Conservation (phyloP, 2,329 filamentous ascomycete species). For the Alternaria sp. region DNA sequence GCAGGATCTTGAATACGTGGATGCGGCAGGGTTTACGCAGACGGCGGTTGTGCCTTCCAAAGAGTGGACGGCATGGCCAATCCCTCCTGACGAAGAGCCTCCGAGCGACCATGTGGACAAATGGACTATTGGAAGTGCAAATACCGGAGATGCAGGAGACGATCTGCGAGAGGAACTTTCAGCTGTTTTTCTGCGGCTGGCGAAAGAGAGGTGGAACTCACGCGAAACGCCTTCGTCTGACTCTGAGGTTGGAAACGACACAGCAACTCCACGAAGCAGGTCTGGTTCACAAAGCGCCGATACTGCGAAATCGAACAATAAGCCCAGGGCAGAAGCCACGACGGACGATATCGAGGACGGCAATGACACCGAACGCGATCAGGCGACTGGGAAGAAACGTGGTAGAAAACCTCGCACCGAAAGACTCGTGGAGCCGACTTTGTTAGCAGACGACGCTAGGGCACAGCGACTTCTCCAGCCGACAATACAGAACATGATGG, state of each 20-base stretch:
- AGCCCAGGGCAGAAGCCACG: constrained; percentile 4
- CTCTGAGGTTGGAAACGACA: constrained; percentile 7
- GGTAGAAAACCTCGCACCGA: constrained; percentile 17
- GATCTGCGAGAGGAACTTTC: constrained; percentile 74
- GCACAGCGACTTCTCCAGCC: constrained; percentile 71
- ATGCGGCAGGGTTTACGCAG: constrained; percentile 35
- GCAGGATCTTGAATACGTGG: constrained; percentile 35
- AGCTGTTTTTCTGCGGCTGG: constrained; percentile 68
- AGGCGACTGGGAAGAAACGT: constrained; percentile 7
- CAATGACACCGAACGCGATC: not conserved
- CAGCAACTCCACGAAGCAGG: constrained; percentile 3
- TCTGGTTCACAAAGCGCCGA: constrained; percentile 21
- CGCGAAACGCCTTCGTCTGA: constrained; percentile 47
- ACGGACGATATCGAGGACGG: constrained; percentile 14
- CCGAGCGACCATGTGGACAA: constrained; percentile 55
- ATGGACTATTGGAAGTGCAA: constrained; percentile 59
- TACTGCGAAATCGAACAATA: constrained; percentile 4
- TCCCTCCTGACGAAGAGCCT: constrained; percentile 56
- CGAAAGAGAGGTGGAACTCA: constrained; percentile 66
- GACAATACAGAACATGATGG: constrained; percentile 72
- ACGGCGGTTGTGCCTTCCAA: constrained; percentile 56
- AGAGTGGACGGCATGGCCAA: constrained; percentile 85
- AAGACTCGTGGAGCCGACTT: constrained; percentile 52
- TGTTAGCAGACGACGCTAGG: constrained; percentile 74
- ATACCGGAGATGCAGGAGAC: constrained; percentile 59